Base-by-base conservation (phyloP, 805 yeast species). In the Lachancea dasiensis region DNA sequence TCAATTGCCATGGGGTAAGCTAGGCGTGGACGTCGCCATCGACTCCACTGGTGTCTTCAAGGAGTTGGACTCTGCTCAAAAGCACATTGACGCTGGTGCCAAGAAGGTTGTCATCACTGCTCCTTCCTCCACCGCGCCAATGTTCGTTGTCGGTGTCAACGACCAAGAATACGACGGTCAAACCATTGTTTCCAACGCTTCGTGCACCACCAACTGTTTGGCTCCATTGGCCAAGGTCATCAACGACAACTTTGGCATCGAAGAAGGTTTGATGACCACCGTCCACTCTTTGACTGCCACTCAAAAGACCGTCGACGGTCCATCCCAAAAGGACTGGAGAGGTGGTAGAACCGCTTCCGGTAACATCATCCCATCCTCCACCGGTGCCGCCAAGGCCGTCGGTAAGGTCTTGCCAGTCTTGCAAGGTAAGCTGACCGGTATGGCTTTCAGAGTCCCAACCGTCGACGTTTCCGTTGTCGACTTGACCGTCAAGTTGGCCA, bases 281-380 rank as follows among this genome's bases (percentile, higher is more conserved):
- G 81, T 76, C 46, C 83, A 77, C 72, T 75, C 82, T 60, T 70
- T 75, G 67, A 77, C 83, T 47, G 83, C 83, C 47, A 74, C 83
- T 50, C 83, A 78, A 66, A 77, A 77, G 71, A 76, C 82, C 47
- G 84, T 78, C 54, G 84, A 78, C 61, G 83, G 83, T 70, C 81
- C 83, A 62, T 77, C 84, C 63, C 81, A 75, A 69, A 78, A 78
- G 70, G 84, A 77, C 70, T 77, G 84, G 84, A 76, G 84, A 75
- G 83, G 83, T 70, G 84, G 83, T 65, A 73, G 84, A 71, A 75
- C 83, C 55, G 84, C 84, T 59, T 75, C 81, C 47, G 82, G 78
- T 60, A 78, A 78, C 77, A 77, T 78, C 62, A 78, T 78, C 58
- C 84, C 84, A 67, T 77, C 83, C 43, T 75, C 83, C 50, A 78